A percentile compares a stretch with the other conserved stretches of the same genome.
These are phyloP conservation scores for Aspergillus ustus DNA, from an alignment of 2,329 filamentous ascomycete genomes.

Conservation along the genomic window DNA sequence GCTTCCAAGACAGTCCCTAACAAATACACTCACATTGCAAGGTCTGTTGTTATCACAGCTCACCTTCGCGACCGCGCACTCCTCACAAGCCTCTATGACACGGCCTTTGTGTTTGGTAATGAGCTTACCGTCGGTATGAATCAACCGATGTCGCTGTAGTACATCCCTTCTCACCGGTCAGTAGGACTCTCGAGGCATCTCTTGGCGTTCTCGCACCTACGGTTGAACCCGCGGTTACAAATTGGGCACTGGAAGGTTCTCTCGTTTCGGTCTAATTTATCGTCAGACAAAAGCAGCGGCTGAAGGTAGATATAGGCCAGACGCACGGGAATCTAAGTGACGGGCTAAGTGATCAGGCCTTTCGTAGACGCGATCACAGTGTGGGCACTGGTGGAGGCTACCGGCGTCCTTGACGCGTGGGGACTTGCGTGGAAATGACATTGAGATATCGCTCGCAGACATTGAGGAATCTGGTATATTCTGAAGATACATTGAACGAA, in stretches of 20 bases:
- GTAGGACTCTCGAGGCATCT: neutral
- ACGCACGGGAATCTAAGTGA: conserved; percentile 9
- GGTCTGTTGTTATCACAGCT: conserved; percentile 10
- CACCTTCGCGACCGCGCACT: conserved; percentile 7
- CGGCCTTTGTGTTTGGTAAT: neutral
- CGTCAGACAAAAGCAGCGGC: neutral
- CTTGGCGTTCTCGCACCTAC: neutral
- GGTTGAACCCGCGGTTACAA: conserved; percentile 12
- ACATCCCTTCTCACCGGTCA: neutral
- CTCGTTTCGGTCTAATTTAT: conserved; percentile 1
- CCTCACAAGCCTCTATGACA: conserved; percentile 6
- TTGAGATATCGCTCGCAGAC: neutral
- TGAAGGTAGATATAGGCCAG: neutral
- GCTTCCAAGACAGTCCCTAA: neutral
- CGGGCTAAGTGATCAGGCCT: conserved; percentile 12
- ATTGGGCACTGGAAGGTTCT: conserved; percentile 8
- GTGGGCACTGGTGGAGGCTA: conserved; percentile 11
- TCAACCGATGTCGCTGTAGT: conserved; percentile 4
- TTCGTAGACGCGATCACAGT: conserved; percentile 10
- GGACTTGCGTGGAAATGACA: conserved; percentile 7
- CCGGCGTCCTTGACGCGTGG: conserved; percentile 6
- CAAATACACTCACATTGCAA: neutral
- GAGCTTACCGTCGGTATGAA: neutral
- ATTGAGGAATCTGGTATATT: neutral
- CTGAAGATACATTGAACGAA: conserved; percentile 1